Conservation (phyloP, 1,284 basidiomycete species). For the Clitocybe nebularis region DNA sequence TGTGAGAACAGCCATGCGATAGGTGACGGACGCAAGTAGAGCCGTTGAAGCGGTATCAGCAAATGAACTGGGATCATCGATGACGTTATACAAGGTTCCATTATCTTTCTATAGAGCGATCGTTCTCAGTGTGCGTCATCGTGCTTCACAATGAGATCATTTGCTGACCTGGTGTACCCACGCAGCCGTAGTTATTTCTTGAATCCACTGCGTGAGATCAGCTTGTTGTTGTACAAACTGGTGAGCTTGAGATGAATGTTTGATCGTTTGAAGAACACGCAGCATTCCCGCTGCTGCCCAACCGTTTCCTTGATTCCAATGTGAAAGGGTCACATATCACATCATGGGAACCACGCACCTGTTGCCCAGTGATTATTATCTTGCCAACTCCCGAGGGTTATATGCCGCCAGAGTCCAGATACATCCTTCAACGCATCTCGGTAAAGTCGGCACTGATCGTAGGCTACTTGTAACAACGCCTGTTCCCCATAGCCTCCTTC, state of each 20-base stretch:
- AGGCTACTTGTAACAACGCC: slow-evolving; percentile 65
- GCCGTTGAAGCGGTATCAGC: slow-evolving; percentile 51
- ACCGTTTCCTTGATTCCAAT: slow-evolving; percentile 56
- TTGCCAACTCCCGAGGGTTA: slow-evolving; percentile 50
- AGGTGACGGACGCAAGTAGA: slow-evolving; percentile 49
- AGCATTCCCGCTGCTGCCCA: slow-evolving; percentile 87
- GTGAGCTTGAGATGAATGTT: slow-evolving; percentile 53
- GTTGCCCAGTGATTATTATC: slow-evolving; percentile 75
- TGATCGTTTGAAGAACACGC: slow-evolving; percentile 75
- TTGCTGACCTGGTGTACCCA: slow-evolving; percentile 50
- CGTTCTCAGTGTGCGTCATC: slow-evolving; percentile 2
- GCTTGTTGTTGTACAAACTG: slow-evolving; percentile 49
- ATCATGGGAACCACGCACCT: slow-evolving; percentile 34
- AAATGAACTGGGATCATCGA: slow-evolving; percentile 44
- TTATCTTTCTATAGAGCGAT: slow-evolving; percentile 30
- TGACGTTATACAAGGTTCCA: slow-evolving; percentile 50
- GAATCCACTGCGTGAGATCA: slow-evolving; percentile 64
- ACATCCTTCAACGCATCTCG: slow-evolving; percentile 57
- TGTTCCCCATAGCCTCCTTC: slow-evolving; percentile 47
- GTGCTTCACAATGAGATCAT: slow-evolving; percentile 8
- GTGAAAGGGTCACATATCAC: background rate
- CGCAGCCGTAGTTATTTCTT: slow-evolving; percentile 70
- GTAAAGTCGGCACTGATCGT: slow-evolving; percentile 79
- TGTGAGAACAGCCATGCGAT: slow-evolving; percentile 38
- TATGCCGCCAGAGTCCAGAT: slow-evolving; percentile 63